A percentile compares a stretch with the other conserved stretches of the same genome.
Conservation (phyloP, 2,329 filamentous ascomycete genomes). For the Ophiocordyceps camponoti-floridani region DNA sequence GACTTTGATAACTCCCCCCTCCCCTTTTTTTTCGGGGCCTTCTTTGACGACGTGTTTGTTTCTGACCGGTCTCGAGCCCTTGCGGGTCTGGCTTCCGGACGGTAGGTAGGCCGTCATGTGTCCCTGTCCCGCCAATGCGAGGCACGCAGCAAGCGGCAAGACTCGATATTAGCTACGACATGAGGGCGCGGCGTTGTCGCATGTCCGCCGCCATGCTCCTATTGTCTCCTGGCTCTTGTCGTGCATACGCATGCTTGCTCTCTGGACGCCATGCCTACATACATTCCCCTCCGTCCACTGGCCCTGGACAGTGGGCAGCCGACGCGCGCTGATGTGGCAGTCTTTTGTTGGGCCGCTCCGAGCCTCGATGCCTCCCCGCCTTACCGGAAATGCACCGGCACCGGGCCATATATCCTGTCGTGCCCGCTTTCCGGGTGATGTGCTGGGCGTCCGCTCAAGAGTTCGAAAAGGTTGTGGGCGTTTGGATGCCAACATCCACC, state of each 20-base stretch:
- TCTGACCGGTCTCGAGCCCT: background rate
- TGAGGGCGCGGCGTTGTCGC: background rate
- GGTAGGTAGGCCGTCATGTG: background rate
- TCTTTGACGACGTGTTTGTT: background rate
- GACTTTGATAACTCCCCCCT: background rate
- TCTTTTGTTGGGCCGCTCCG: background rate
- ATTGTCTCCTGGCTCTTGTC: background rate
- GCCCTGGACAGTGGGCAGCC: background rate
- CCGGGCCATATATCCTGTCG: background rate
- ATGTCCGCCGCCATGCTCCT: background rate
- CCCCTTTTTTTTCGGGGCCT: background rate
- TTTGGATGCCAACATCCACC: too few species aligned
- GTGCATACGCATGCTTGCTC: background rate
- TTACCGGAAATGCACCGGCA: background rate
- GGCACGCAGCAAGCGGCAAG: background rate
- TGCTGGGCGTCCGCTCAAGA: too few species aligned
- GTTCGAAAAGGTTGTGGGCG: too few species aligned
- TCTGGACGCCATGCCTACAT: background rate
- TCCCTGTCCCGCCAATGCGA: background rate
- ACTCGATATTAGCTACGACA: background rate
- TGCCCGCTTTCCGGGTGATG: background rate
- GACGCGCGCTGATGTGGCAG: slow-evolving; percentile 1
- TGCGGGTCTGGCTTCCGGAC: background rate
- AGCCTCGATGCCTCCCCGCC: background rate
- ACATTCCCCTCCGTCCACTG: background rate